phyloP scores from a whole-genome alignment of 1,284 basidiomycete genomes.

The Ganoderma sp. region DNA sequence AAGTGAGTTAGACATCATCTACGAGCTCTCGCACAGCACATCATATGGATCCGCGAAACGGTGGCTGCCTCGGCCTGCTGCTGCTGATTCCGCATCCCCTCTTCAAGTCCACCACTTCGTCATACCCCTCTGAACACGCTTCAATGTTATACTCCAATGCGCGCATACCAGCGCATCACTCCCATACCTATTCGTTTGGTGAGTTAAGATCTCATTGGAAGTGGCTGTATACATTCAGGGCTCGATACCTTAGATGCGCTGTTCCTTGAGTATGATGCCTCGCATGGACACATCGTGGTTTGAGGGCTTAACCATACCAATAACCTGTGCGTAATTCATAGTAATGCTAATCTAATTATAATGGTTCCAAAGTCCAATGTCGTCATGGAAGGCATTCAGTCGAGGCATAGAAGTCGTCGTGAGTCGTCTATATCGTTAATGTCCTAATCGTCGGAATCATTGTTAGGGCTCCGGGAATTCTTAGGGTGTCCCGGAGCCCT shows the following conservation, averaged over 20 bases:
- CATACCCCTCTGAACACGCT: constrained; percentile 76
- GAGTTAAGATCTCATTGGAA: too few species aligned
- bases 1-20: constrained; percentile 79
- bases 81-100: constrained; percentile 20
- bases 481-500: neutral
- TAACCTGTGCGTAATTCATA: neutral
- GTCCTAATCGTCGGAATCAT: neutral
- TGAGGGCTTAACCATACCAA: too few species aligned
- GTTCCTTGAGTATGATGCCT: too few species aligned
- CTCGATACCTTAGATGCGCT: constrained; percentile 44
- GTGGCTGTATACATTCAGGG: too few species aligned
- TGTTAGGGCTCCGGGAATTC: neutral
- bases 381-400: neutral
- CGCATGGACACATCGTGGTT: too few species aligned
- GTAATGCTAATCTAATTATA: too few species aligned
- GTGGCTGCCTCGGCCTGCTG: constrained; percentile 50
- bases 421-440: neutral
- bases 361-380: too few species aligned
- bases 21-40: constrained; percentile 68
- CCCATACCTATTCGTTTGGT: constrained; percentile 3
- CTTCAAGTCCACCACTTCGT: constrained; percentile 78
- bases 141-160: too few species aligned
- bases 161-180: constrained; percentile 42
- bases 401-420: neutral
- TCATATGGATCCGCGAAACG: constrained; percentile 65